phyloP scores from a whole-genome alignment of 2,329 filamentous ascomycete genomes.

The Botrytis sinoallii region DNA sequence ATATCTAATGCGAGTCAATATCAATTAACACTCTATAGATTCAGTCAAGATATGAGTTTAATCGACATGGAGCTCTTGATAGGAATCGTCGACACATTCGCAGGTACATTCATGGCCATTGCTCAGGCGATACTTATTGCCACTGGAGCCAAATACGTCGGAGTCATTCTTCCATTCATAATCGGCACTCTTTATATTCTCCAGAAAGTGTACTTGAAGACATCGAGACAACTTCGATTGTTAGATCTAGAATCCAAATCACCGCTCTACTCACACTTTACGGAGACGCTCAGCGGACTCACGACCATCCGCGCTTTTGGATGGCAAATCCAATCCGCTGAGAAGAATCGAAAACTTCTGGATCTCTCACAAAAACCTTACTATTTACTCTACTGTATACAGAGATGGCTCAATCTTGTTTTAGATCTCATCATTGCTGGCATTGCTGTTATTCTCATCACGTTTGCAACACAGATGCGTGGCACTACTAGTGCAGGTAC shows the following conservation, averaged over 20 bases:
- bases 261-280: conserved; percentile 46
- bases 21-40: conserved; percentile 26
- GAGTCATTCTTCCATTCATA: conserved; percentile 4
- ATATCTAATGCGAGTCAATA: background rate
- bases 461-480: conserved; percentile 24
- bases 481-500: conserved; percentile 22
- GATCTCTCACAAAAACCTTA: conserved; percentile 52
- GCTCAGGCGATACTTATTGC: conserved; percentile 16
- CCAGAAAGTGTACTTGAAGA: conserved; percentile 45
- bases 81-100: conserved; percentile 18
- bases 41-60: conserved; percentile 33
- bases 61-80: conserved; percentile 35
- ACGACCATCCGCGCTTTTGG: conserved; percentile 42
- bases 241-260: conserved; percentile 44
- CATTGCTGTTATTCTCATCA: conserved; percentile 30
- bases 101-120: conserved; percentile 2
- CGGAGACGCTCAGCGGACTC: conserved; percentile 44
- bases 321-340: conserved; percentile 15
- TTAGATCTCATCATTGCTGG: conserved; percentile 46
- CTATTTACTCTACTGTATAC: conserved; percentile 55
- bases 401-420: conserved; percentile 54
- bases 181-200: conserved; percentile 18
- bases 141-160: conserved; percentile 3
- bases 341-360: conserved; percentile 45
- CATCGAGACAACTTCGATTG: conserved; percentile 46